phyloP scores from a whole-genome alignment of 164 flowering plant species.

The Saururus chinensis region DNA sequence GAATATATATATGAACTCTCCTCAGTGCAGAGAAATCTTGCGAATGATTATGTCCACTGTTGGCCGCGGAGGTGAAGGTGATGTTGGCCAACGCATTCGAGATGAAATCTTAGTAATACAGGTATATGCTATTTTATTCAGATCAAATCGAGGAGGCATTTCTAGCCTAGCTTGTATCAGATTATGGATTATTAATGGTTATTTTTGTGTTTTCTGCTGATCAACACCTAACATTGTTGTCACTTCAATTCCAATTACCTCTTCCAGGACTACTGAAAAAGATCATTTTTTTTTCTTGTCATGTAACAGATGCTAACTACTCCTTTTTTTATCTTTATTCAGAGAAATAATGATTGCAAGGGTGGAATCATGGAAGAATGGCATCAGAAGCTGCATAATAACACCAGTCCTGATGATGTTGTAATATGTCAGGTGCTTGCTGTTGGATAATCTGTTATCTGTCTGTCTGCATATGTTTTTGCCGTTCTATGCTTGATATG shows the following conservation, averaged over 20 bases:
- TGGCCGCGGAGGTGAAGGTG: conserved; percentile 99
- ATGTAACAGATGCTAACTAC: neutral
- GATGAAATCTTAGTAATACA: conserved; percentile 96
- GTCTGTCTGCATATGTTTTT: too few species aligned
- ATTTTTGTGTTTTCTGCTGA: too few species aligned
- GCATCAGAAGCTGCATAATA: conserved; percentile 97
- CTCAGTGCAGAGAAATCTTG: conserved; percentile 63
- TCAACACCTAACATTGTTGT: too few species aligned
- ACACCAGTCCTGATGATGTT: conserved; percentile 99
- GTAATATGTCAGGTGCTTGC: conserved; percentile 87
- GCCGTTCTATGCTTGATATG: too few species aligned
- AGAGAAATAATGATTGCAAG: conserved; percentile 96
- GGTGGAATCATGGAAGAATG: conserved; percentile 99
- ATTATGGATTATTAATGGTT: too few species aligned
- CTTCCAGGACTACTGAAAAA: too few species aligned
- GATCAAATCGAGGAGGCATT: neutral
- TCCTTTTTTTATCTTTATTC: conserved; percentile 4
- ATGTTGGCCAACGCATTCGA: conserved; percentile 94
- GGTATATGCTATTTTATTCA: conserved; percentile 25
- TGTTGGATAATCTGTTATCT: conserved; percentile 6
- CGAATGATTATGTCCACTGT: conserved; percentile 91
- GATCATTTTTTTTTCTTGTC: neutral
- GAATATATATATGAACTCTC: conserved; percentile 41
- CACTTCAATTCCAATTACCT: too few species aligned
- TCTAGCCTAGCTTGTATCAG: too few species aligned